Base-by-base conservation (phyloP, 1,139 yeast genomes). In the Lodderomyces orthopsilosis region DNA sequence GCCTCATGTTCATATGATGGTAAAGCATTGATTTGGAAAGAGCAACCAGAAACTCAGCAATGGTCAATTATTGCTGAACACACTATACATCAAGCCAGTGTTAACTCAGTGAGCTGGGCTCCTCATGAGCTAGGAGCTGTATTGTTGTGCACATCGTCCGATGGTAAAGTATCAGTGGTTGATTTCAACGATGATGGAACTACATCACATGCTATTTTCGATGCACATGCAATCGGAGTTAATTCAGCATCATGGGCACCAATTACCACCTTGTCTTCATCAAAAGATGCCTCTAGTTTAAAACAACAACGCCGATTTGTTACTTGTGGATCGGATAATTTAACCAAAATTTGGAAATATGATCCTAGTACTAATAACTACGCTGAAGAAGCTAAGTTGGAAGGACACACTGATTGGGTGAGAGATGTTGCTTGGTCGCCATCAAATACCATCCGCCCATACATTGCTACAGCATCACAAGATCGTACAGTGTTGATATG, bases 341-440 rank as follows among this genome's bases (percentile, higher is more conserved):
- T 88, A 53, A 95, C 91, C 48, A 90, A 89, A 63, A 81, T 94
- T 54, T 94, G 99, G 99, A 79, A 75, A 56, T 82, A 68, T 56
- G 86, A 84, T 51, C 57, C 81, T 4, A 70, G 74, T 10, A 63
- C 70, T 32, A 75, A 76, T 54, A 76, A 79, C 22, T 90, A 87
- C 60, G 74, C 75, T 23, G 77, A 83, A 57, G 97, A 93, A 63
- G 83, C 85, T 35, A 77, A 79, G 37, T 76, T 93, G 46, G 85
- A 83, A 52, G 98, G 97, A 35, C 98, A 94, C 63, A 74, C 88
- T 17, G 98, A 93, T 66, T 94, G 98, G 98, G 97, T 93, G 30
- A 82, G 98, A 62, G 99, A 93, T 63, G 97, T 93, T 47, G 91
- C 95, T 6, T 93, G 98, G 98, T 89, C 96, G 14, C 96, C 98